These are phyloP conservation scores for Puccinellia tenuiflora DNA, from an alignment of 176 grass and related monocot genomes.

Conservation along the genomic window DNA sequence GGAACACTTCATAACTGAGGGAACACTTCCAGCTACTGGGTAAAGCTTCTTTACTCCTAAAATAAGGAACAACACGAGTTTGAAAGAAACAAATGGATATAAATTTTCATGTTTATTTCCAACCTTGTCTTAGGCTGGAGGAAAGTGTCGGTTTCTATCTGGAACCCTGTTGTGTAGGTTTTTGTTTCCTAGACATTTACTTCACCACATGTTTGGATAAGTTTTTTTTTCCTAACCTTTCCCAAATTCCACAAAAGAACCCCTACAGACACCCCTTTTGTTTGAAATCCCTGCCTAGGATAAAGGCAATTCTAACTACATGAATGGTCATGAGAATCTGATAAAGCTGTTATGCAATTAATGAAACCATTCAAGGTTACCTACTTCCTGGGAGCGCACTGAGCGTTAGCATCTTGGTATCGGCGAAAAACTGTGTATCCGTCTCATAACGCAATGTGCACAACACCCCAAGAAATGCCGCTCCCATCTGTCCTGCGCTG, in stretches of 20 bases:
- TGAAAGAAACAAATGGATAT: neutral
- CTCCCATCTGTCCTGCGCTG: neutral
- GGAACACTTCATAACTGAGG: conserved; percentile 3
- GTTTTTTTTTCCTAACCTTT: neutral
- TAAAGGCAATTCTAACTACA: neutral
- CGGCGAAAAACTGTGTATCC: conserved; percentile 6
- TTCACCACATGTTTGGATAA: neutral
- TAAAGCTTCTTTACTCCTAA: neutral
- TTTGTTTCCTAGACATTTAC: neutral
- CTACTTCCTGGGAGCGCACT: conserved; percentile 2
- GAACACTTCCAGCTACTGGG: neutral
- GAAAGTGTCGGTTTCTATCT: neutral
- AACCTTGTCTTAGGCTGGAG: neutral
- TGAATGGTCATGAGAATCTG: neutral
- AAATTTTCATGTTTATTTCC: neutral
- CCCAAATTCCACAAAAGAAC: neutral
- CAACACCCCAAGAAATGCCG: neutral
- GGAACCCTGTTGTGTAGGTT: neutral
- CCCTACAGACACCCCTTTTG: neutral
- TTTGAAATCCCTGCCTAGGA: neutral
- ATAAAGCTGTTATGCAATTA: neutral
- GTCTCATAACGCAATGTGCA: conserved; percentile 35
- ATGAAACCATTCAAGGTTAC: neutral
- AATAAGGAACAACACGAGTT: neutral
- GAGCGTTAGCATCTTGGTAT: neutral